Evolutionary conservation across 2,329 filamentous ascomycete species (phyloP), one percentile per base, ranked within the genome.

Genomic region (Diplodia seriata): DNA sequence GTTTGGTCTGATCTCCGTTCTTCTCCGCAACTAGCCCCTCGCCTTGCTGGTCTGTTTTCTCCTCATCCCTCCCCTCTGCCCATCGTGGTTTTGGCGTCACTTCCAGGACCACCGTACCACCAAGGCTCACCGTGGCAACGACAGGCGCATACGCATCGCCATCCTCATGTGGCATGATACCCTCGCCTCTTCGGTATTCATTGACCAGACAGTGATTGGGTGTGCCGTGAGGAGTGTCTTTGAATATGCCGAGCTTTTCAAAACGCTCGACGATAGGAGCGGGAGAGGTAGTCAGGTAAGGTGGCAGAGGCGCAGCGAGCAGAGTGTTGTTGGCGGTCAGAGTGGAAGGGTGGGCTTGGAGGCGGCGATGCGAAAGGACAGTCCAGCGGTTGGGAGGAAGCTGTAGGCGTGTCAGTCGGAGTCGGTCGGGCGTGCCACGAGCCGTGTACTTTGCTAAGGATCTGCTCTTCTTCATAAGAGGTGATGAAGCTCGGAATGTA

Each of bases 81-180:
- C 82, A 68, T 9, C 7, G 2, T 4, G 70, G 43, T 69, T 84
- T 81, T 33, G 72, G 70, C 5, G 91, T 89, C 15, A 98, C 82
- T 72, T 97, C 90, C 63, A 98, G 83, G 68, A 94, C 92, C 9
- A 97, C 82, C 57, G 87, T 87, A 11, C 88, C 87, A 0, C 92
- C 92, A 8, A 99, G 81, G 80, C 92, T 97, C 70, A 98, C 90
- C 1, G 95, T 98, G 71, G 93, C 95, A 14, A 97, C 94, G 15
- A 96, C 88, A 1, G 91, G 91, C 75, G 91, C 86, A 76, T 99
- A 99, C 11, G 94, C 92, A 9, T 86, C 82, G 1, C 94, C 95
- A 77, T 99, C 94, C 83, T 97, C 95, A 78, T 98, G 94, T 56
- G 94, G 90, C 92, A 97, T 97, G 72, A 98, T 98, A n/a, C 94